A percentile compares a stretch with the other conserved stretches of the same genome.
Conservation (phyloP, 305 asterid genomes). For the Fraxinus albicans region DNA sequence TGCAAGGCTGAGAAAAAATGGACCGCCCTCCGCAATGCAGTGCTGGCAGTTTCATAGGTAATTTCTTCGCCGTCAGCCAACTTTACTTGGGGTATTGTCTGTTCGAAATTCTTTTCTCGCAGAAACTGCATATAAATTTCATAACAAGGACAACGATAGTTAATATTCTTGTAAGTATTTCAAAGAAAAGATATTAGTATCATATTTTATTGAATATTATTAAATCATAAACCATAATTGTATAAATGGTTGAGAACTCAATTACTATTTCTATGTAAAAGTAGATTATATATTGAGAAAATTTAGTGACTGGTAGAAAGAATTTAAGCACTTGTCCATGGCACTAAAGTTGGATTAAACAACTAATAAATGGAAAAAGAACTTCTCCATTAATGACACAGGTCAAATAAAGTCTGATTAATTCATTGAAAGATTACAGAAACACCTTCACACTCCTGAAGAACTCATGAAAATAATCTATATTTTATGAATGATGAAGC, state of each 20-base stretch:
- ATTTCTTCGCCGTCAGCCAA: slow-evolving; percentile 71
- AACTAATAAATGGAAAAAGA: neutral
- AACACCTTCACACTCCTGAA: neutral
- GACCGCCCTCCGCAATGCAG: slow-evolving; percentile 62
- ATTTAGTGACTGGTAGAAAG: neutral
- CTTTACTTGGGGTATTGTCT: slow-evolving; percentile 63
- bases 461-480: neutral
- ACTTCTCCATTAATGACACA: neutral
- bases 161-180: neutral
- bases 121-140: slow-evolving; percentile 46
- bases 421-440: neutral
- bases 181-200: neutral
- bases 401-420: neutral
- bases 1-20: slow-evolving; percentile 80
- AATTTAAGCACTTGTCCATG: neutral
- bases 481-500: neutral
- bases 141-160: neutral
- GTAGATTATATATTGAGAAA: neutral
- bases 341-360: neutral
- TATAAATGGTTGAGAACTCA: neutral
- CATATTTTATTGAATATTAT: neutral
- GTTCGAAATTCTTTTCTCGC: slow-evolving; percentile 70
- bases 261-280: neutral
- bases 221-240: neutral
- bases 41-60: slow-evolving; percentile 55